Evolutionary conservation across 306 rosid genomes (phyloP).

Genomic region (Adenanthera pavonina): DNA sequence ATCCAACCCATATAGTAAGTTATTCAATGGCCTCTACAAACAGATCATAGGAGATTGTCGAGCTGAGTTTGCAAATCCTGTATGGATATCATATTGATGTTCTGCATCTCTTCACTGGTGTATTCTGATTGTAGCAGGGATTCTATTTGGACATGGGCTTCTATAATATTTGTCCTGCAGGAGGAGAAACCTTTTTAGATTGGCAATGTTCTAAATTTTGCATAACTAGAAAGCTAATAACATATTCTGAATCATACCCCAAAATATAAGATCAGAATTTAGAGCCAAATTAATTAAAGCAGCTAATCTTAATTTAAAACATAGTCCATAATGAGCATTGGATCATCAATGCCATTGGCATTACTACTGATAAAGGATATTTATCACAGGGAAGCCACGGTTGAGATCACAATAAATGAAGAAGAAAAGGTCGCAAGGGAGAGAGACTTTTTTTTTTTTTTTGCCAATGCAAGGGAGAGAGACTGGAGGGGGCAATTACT

Average conservation of each 20-base stretch:
- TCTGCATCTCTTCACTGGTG: conserved; percentile 75
- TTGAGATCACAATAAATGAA: background rate
- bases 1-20: conserved; percentile 11
- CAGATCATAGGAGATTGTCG: conserved; percentile 64
- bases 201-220: conserved; percentile 2
- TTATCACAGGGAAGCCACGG: conserved; percentile 6
- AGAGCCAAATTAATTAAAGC: conserved; percentile 26
- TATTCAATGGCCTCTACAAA: conserved; percentile 36
- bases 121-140: conserved; percentile 77
- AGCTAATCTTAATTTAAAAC: conserved; percentile 9
- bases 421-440: background rate
- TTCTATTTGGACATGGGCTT: conserved; percentile 89
- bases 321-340: conserved; percentile 16
- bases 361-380: background rate
- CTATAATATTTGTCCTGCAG: conserved; percentile 85
- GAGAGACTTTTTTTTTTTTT: background rate
- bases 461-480: too few species aligned
- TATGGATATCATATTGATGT: conserved; percentile 69
- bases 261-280: background rate
- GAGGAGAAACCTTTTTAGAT: conserved; percentile 12
- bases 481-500: background rate
- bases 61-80: conserved; percentile 75
- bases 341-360: conserved; percentile 15
- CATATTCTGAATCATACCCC: conserved; percentile 32
- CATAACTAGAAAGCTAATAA: conserved; percentile 16